phyloP scores from a whole-genome alignment of 2,329 filamentous ascomycete genomes.

The Fusarium begoniae region DNA sequence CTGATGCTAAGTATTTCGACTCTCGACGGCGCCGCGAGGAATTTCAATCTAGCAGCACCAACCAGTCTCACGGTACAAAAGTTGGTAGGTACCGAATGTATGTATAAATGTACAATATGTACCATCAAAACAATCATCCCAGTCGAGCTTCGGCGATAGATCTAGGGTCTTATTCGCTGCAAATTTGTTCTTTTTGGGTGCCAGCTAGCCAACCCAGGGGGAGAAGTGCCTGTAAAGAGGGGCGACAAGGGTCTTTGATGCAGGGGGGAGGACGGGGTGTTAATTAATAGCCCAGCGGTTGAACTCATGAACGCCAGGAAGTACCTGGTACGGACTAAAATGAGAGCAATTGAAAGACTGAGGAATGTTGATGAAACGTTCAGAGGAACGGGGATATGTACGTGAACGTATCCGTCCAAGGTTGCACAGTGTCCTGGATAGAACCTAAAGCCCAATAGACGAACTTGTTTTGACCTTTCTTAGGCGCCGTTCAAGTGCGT shows the following conservation, averaged over 20 bases:
- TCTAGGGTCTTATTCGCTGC: slow-evolving; percentile 14
- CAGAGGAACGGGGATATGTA: slow-evolving; percentile 18
- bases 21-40: slow-evolving; percentile 32
- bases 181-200: not conserved
- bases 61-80: not conserved
- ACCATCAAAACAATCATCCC: slow-evolving; percentile 19
- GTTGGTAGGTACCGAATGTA: not conserved
- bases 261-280: slow-evolving; percentile 37
- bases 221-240: slow-evolving; percentile 21
- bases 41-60: slow-evolving; percentile 25
- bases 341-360: slow-evolving; percentile 7
- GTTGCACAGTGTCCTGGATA: not conserved
- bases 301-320: slow-evolving; percentile 20
- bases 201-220: slow-evolving; percentile 1
- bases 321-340: slow-evolving; percentile 14
- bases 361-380: slow-evolving; percentile 39
- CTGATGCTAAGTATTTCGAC: slow-evolving; percentile 29
- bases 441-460: not conserved
- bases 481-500: slow-evolving; percentile 8
- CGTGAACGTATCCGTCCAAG: slow-evolving; percentile 21
- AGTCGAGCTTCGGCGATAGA: slow-evolving; percentile 16
- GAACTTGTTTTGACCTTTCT: not conserved
- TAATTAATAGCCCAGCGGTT: slow-evolving; percentile 13
- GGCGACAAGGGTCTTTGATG: slow-evolving; percentile 36
- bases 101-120: not conserved